A percentile compares a stretch with the other conserved stretches of the same genome.
These are phyloP conservation scores for Coniferiporia sulphurascens DNA, from an alignment of 1,284 basidiomycete genomes.

Conservation along the genomic window DNA sequence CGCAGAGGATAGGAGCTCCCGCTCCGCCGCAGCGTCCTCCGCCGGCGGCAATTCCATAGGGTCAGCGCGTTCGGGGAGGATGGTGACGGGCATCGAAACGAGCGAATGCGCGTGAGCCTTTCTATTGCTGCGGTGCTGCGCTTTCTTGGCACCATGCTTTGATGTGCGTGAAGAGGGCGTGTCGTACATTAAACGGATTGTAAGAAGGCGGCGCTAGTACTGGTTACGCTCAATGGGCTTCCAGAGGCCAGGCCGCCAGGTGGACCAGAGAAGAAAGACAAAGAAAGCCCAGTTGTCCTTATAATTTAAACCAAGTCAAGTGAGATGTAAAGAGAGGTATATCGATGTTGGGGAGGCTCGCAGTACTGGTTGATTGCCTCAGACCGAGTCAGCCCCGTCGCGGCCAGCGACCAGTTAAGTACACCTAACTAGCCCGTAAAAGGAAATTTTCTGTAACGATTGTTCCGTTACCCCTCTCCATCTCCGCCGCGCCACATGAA, in stretches of 20 bases:
- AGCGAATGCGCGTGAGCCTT: slow-evolving; percentile 2
- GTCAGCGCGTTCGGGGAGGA: background rate
- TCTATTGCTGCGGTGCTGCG: slow-evolving; percentile 9
- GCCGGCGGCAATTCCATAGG: background rate
- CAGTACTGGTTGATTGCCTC: background rate
- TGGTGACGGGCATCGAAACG: slow-evolving; percentile 7
- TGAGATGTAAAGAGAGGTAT: background rate
- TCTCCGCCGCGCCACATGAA: background rate
- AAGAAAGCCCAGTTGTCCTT: slow-evolving; percentile 9
- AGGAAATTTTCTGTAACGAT: background rate
- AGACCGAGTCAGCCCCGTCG: slow-evolving; percentile 1
- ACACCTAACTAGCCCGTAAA: background rate
- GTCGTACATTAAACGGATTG: slow-evolving; percentile 17
- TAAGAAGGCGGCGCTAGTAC: background rate
- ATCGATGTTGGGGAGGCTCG: slow-evolving; percentile 3
- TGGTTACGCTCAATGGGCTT: slow-evolving; percentile 6
- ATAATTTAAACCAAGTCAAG: slow-evolving; percentile 15
- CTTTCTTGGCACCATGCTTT: slow-evolving; percentile 15
- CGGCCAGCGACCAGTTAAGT: background rate
- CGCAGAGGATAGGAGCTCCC: background rate
- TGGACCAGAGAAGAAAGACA: slow-evolving; percentile 5
- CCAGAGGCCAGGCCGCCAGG: slow-evolving; percentile 1
- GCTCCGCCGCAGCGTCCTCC: background rate
- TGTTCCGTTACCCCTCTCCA: background rate
- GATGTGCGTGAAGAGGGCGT: slow-evolving; percentile 20